These are phyloP conservation scores for Spiraea crenata DNA, from an alignment of 331 rosid species.

Conservation along the genomic window DNA sequence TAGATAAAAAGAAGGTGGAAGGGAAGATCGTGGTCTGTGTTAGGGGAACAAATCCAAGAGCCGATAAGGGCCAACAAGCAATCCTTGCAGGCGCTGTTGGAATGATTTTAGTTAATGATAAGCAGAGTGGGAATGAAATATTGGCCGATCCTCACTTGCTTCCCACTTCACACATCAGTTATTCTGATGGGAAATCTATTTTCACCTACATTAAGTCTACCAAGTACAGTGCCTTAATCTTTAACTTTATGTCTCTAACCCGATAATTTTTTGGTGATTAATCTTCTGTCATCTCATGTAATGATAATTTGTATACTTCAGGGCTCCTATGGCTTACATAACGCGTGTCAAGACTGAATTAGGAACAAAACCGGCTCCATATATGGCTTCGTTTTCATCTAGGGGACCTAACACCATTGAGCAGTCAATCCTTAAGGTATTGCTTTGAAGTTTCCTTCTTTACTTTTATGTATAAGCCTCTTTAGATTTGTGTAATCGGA, in stretches of 20 bases:
- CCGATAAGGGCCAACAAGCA: slow-evolving; percentile 5
- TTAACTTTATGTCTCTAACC: neutral
- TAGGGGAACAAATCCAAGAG: slow-evolving; percentile 21
- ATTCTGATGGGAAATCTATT: slow-evolving; percentile 10
- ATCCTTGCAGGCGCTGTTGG: slow-evolving; percentile 30
- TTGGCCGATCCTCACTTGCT: slow-evolving; percentile 31
- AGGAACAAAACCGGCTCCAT: slow-evolving; percentile 60
- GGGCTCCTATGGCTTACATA: slow-evolving; percentile 46
- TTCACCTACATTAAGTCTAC: slow-evolving; percentile 20
- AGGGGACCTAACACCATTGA: slow-evolving; percentile 69
- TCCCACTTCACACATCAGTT: slow-evolving; percentile 34
- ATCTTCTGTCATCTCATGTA: neutral
- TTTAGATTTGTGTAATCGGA: neutral
- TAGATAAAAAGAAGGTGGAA: slow-evolving; percentile 25
- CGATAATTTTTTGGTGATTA: neutral
- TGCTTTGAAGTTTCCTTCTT: no score
- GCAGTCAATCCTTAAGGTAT: slow-evolving; percentile 67
- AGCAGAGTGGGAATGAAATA: slow-evolving; percentile 21
- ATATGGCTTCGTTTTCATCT: slow-evolving; percentile 77
- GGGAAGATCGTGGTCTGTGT: slow-evolving; percentile 37
- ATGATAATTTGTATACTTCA: slow-evolving; percentile 1
- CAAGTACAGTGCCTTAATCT: neutral
- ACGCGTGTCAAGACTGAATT: slow-evolving; percentile 32
- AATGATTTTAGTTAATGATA: slow-evolving; percentile 35
- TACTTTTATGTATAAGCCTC: neutral